phyloP scores from a whole-genome alignment of 768 basidiomycete species.

The Rickenella mellea region DNA sequence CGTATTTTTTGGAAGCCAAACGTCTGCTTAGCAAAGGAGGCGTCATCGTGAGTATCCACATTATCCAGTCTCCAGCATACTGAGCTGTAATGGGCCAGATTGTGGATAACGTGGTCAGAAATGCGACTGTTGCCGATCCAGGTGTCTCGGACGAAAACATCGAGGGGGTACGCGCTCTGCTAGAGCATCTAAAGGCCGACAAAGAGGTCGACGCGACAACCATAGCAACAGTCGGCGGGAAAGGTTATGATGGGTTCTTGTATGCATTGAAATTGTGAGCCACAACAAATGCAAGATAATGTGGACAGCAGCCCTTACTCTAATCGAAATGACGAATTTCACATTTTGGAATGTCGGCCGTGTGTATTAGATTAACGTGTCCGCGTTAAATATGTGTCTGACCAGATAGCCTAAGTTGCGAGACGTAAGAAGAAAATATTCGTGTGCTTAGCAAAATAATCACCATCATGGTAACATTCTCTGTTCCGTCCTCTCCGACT shows the following conservation, averaged over 20 bases:
- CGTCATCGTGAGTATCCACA: conserved; percentile 38
- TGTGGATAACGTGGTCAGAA: conserved; percentile 53
- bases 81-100: conserved; percentile 24
- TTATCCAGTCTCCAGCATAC: neutral
- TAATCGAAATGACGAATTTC: neutral
- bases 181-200: conserved; percentile 39
- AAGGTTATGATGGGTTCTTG: conserved; percentile 45
- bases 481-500: conserved; percentile 47
- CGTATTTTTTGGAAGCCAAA: conserved; percentile 53
- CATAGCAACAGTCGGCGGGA: conserved; percentile 39
- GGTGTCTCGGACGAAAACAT: conserved; percentile 21
- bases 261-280: conserved; percentile 25
- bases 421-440: neutral
- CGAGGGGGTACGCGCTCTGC: conserved; percentile 38
- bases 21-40: conserved; percentile 50
- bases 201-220: conserved; percentile 41
- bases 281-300: neutral
- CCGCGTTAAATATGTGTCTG: neutral
- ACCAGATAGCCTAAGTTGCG: neutral
- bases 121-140: conserved; percentile 36
- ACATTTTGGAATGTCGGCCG: neutral
- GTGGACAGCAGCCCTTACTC: neutral
- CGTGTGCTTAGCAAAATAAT: conserved; percentile 11
- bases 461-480: conserved; percentile 41
- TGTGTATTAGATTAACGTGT: neutral